Evolutionary conservation across 1,139 yeast genomes (phyloP).

Genomic region (Pichia sp.): DNA sequence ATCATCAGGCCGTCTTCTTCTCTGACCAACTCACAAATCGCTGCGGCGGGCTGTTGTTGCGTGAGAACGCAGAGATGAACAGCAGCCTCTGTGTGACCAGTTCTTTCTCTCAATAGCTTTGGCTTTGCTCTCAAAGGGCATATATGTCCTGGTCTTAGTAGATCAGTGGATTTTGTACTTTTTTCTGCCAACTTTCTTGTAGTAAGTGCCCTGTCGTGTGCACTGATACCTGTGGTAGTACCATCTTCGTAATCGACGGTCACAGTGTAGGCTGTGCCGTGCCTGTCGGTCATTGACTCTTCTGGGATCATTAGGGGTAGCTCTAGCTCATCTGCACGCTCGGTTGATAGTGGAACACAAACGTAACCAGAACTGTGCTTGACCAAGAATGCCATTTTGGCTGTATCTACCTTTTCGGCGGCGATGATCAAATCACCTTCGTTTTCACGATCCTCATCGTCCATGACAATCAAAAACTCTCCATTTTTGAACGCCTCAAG

Average conservation of each 20-base stretch:
- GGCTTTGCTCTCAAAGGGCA: slow-evolving; percentile 89
- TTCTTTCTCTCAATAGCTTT: slow-evolving; percentile 74
- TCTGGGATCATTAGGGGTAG: slow-evolving; percentile 70
- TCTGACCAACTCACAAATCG: slow-evolving; percentile 88
- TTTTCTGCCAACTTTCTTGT: slow-evolving; percentile 67
- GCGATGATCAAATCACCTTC: slow-evolving; percentile 97
- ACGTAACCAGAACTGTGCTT: slow-evolving; percentile 88
- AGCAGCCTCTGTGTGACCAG: slow-evolving; percentile 98
- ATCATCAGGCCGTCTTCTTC: slow-evolving; percentile 96
- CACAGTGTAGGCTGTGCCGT: slow-evolving; percentile 94
- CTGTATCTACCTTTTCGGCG: slow-evolving; percentile 73
- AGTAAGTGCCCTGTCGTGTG: slow-evolving; percentile 88
- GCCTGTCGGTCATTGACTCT: slow-evolving; percentile 64
- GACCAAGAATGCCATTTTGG: slow-evolving; percentile 92
- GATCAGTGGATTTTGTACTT: slow-evolving; percentile 52
- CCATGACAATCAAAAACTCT: slow-evolving; percentile 89
- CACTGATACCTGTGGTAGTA: slow-evolving; percentile 97
- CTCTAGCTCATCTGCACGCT: slow-evolving; percentile 72
- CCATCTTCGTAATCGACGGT: slow-evolving; percentile 82
- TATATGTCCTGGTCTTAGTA: slow-evolving; percentile 89
- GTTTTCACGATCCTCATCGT: slow-evolving; percentile 92
- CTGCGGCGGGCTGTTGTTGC: slow-evolving; percentile 81
- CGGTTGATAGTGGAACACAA: slow-evolving; percentile 81
- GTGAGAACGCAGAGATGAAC: slow-evolving; percentile 80
- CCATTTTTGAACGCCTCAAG: slow-evolving; percentile 79